Evolutionary conservation across 257 asterid genomes (phyloP).

Genomic region (Solanum okadae): DNA sequence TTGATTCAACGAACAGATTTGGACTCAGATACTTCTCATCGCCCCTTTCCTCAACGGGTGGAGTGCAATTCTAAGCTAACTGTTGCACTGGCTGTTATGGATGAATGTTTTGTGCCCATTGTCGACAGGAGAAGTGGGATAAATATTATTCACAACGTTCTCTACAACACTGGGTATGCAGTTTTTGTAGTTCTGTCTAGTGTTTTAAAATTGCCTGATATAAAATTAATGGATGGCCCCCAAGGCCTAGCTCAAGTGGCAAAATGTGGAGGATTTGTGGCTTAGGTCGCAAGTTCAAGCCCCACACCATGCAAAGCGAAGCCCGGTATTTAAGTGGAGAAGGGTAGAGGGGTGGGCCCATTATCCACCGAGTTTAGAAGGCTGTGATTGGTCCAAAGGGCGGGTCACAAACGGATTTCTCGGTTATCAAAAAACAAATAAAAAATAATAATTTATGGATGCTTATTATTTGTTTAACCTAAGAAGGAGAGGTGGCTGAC

Average conservation of each 20-base stretch:
- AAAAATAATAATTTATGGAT: neutral
- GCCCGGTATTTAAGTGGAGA: too few relatives aligned
- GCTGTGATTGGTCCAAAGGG: too few relatives aligned
- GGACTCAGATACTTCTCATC: slow-evolving; percentile 34
- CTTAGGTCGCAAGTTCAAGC: too few relatives aligned
- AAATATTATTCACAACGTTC: slow-evolving; percentile 35
- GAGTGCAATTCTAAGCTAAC: slow-evolving; percentile 70
- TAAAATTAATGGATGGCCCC: too few relatives aligned
- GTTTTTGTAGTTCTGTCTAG: neutral
- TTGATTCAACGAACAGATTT: slow-evolving; percentile 64
- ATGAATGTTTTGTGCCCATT: slow-evolving; percentile 92
- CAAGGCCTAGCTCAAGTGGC: too few relatives aligned
- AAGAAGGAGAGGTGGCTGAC: neutral
- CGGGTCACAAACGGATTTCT: too few relatives aligned
- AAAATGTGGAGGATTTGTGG: too few relatives aligned
- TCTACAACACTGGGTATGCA: slow-evolving; percentile 13
- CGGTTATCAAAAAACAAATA: too few relatives aligned
- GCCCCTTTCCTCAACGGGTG: slow-evolving; percentile 14
- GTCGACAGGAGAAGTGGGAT: slow-evolving; percentile 83
- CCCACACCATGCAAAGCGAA: too few relatives aligned
- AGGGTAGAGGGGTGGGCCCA: too few relatives aligned
- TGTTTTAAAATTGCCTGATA: neutral
- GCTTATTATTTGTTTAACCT: neutral
- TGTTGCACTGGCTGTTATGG: slow-evolving; percentile 79
- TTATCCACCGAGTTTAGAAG: too few relatives aligned